Evolutionary conservation across 495 filamentous ascomycete species (phyloP).

Genomic region (Corynascus novoguineensis): DNA sequence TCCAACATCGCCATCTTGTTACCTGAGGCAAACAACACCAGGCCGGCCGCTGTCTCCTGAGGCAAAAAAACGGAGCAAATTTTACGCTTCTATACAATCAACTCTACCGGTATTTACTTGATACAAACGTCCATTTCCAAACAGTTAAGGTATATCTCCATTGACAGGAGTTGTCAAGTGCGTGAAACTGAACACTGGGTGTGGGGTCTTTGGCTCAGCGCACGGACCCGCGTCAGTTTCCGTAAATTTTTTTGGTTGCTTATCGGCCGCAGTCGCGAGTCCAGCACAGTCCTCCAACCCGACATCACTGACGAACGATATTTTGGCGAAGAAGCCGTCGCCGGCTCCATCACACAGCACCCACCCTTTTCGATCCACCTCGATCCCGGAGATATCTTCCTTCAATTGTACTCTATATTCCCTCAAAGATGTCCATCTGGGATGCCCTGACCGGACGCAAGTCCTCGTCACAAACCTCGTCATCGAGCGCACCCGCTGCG

Average conservation of each 20-base stretch:
- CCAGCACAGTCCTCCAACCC: slow-evolving; percentile 12
- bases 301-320: slow-evolving; percentile 6
- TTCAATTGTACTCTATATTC: neutral
- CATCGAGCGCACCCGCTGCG: slow-evolving; percentile 21
- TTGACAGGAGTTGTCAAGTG: no score
- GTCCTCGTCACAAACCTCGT: slow-evolving; percentile 44
- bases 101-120: no score
- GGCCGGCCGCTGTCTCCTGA: neutral
- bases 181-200: no score
- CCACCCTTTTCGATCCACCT: slow-evolving; percentile 3
- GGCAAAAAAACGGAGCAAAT: neutral
- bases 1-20: neutral
- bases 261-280: slow-evolving; percentile 19
- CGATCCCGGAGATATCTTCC: neutral
- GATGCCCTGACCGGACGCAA: slow-evolving; percentile 81
- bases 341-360: slow-evolving; percentile 5
- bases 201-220: no score
- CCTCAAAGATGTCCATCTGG: slow-evolving; percentile 65
- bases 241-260: slow-evolving; percentile 31
- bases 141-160: no score
- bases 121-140: no score
- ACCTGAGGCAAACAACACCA: neutral
- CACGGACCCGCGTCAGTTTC: slow-evolving; percentile 22
- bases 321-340: slow-evolving; percentile 5
- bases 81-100: no score